Base-by-base conservation (phyloP, 2,329 filamentous ascomycete species). In the Hymenoscyphus occultus region DNA sequence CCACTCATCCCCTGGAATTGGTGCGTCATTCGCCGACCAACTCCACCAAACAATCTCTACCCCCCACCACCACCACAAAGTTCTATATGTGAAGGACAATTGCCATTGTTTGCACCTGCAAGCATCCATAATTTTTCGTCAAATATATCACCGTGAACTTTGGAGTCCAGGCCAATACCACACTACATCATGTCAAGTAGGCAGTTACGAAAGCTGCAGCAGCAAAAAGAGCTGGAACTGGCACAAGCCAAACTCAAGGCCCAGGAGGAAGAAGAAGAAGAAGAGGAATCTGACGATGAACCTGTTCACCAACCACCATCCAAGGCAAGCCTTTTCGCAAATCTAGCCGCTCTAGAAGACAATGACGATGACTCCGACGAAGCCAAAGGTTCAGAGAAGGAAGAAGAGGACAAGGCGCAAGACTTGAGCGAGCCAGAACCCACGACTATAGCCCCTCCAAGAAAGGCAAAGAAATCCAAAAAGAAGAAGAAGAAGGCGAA, bases 391-490 rank as follows among this genome's bases (percentile, higher is more conserved):
- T 51, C 45, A 5, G 45, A 22, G 9, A 51, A 51, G 45, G 75
- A 77, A n/a, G 74, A 77, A 3, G 72, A 76, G 7, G 75, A 74
- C 1, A 69, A 62, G 3, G 75, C 76, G 2, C 64, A 68, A 61
- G 68, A 68, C 57, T 32, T 71, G 73, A 59, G 75, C 3, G 72
- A 79, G 35, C 74, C 76, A 48, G 72, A 76, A 39, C 70, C 75
- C n/a, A 74, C 74, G 12, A 66, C 71, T 12, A 67, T 71, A 48
- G 22, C 68, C 16, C 58, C 68, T 6, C 63, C 71, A 64, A 80
- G 80, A 76, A 84, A 81, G 73, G 78, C 80, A 68, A 86, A 83
- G 74, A 89, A 88, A 74, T 87, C 86, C 71, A 84, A 82, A 72
- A 88, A 86, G 74, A 85, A 85, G 76, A 83, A 80, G 71, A 83